A percentile compares a stretch with the other conserved stretches of the same genome.
phyloP scores from a whole-genome alignment of 2,329 filamentous ascomycete species.

The Fusarium lateritium region DNA sequence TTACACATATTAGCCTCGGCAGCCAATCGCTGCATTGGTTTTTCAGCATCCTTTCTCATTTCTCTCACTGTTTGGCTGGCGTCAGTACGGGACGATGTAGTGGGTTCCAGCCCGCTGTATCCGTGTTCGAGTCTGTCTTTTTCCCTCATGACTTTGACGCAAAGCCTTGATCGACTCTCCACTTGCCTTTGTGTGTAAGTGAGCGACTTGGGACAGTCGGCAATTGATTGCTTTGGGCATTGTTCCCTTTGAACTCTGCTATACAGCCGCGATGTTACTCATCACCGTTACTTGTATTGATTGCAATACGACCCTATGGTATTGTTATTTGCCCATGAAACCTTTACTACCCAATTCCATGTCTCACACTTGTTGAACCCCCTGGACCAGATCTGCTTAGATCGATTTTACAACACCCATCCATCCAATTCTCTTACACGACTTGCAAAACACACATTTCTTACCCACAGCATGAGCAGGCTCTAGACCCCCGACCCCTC shows the following conservation, averaged over 20 bases:
- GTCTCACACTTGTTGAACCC: constrained; percentile 8
- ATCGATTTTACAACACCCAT: constrained; percentile 12
- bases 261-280: too few relatives aligned
- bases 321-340: constrained; percentile 20
- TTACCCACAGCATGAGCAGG: constrained; percentile 12
- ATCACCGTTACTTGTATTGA: background rate
- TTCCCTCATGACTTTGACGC: constrained; percentile 15
- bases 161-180: constrained; percentile 19
- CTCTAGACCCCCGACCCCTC: background rate
- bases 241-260: too few relatives aligned
- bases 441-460: constrained; percentile 5
- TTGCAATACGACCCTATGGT: constrained; percentile 1
- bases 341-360: constrained; percentile 22
- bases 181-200: constrained; percentile 33
- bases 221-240: constrained; percentile 3
- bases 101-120: constrained; percentile 28
- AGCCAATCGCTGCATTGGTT: constrained; percentile 31
- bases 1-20: constrained; percentile 14
- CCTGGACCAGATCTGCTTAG: constrained; percentile 24
- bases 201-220: background rate
- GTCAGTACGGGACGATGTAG: constrained; percentile 2
- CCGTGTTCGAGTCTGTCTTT: constrained; percentile 25
- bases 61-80: background rate
- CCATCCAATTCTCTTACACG: constrained; percentile 32
- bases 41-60: constrained; percentile 19